Percentiles rank a stretch among this genome's conserved stretches.
Conservation (phyloP, 768 basidiomycete genomes). For the Boletales sp. region DNA sequence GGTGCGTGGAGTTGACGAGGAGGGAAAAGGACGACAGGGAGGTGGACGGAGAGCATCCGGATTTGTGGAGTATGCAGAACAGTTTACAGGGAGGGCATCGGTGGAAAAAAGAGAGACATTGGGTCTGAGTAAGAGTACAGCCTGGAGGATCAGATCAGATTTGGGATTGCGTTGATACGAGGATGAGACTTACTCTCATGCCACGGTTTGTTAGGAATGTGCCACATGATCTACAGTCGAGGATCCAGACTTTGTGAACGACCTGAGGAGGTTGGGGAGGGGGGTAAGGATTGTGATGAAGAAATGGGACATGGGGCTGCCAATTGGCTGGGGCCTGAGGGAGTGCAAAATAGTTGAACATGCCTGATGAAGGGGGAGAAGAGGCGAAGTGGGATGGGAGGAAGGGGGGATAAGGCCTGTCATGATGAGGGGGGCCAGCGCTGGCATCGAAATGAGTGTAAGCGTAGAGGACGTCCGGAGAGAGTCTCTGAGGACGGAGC, state of each 20-base stretch:
- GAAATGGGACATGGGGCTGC: slow-evolving; percentile 33
- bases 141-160: slow-evolving; percentile 40
- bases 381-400: slow-evolving; percentile 9
- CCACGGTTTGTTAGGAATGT: slow-evolving; percentile 79
- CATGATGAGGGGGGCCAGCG: slow-evolving; percentile 8
- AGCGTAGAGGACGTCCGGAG: slow-evolving; percentile 12
- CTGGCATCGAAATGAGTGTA: slow-evolving; percentile 26
- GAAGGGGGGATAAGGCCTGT: slow-evolving; percentile 13
- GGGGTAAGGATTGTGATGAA: slow-evolving; percentile 41
- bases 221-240: slow-evolving; percentile 72
- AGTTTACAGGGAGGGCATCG: slow-evolving; percentile 75
- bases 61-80: slow-evolving; percentile 59
- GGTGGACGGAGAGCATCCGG: slow-evolving; percentile 40
- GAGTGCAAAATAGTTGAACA: slow-evolving; percentile 27
- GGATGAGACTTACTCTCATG: slow-evolving; percentile 61
- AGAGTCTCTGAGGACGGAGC: slow-evolving; percentile 15
- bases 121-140: slow-evolving; percentile 77
- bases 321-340: slow-evolving; percentile 21
- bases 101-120: slow-evolving; percentile 81
- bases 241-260: slow-evolving; percentile 74
- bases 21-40: slow-evolving; percentile 35
- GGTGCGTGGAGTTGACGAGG: slow-evolving; percentile 44
- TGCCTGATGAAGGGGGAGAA: slow-evolving; percentile 16
- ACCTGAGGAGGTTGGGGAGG: slow-evolving; percentile 38
- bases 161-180: not conserved